Percentiles rank a stretch among this genome's conserved stretches.
Conservation (phyloP, 306 rosid genomes). For the Sophora flavescens region DNA sequence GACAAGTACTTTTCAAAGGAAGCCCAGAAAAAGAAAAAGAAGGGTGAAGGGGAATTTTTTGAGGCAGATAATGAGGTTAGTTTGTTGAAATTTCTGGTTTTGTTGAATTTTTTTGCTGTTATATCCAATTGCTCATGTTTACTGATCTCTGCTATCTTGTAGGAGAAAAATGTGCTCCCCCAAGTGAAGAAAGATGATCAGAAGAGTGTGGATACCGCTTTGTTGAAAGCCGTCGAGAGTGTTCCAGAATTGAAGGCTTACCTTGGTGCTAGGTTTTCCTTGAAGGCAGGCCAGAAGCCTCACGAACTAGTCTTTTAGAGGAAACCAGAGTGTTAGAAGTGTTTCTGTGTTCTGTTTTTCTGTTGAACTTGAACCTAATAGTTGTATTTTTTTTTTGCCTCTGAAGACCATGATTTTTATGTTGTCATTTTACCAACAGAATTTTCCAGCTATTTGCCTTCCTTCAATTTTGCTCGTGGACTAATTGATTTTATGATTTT, state of each 20-base stretch:
- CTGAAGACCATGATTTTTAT: conserved; percentile 9
- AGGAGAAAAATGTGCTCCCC: conserved; percentile 77
- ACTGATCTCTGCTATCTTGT: neutral
- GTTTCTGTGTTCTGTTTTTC: conserved; percentile 12
- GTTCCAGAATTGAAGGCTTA: conserved; percentile 78
- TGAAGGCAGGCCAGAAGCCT: conserved; percentile 45
- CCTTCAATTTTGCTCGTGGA: neutral
- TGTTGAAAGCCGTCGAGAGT: conserved; percentile 68
- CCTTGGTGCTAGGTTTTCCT: conserved; percentile 69
- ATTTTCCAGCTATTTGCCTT: neutral
- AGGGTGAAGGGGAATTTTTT: conserved; percentile 69
- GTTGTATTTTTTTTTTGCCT: conserved; percentile 4
- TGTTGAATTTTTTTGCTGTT: neutral
- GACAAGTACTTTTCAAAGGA: conserved; percentile 71
- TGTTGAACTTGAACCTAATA: conserved; percentile 14
- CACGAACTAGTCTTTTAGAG: conserved; percentile 43
- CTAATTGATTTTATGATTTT: neutral
- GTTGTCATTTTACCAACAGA: neutral
- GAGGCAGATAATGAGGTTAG: conserved; percentile 73
- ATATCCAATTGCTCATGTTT: neutral
- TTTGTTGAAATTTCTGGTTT: neutral
- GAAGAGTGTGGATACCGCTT: conserved; percentile 64
- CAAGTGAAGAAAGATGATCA: conserved; percentile 80
- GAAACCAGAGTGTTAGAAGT: neutral
- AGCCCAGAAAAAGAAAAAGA: conserved; percentile 56